phyloP scores from a whole-genome alignment of 1,284 basidiomycete genomes.

The Sphagnurus paluster region DNA sequence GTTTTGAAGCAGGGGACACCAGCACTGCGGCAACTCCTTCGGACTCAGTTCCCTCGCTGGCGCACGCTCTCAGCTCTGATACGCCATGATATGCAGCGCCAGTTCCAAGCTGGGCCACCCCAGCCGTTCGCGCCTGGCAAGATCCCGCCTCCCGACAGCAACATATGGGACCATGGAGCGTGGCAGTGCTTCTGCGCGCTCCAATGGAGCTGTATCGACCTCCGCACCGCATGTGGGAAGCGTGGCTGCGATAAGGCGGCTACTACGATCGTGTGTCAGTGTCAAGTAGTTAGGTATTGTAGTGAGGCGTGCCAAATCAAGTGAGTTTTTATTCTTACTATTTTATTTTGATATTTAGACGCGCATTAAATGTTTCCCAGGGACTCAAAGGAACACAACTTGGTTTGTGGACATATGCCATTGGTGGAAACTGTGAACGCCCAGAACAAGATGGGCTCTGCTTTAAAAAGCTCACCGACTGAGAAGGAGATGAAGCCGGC shows the following conservation, averaged over 20 bases:
- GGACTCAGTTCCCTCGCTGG: constrained; percentile 12
- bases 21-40: constrained; percentile 1
- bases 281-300: constrained; percentile 10
- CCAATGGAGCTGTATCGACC: constrained; percentile 6
- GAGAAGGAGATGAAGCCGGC: too few species aligned
- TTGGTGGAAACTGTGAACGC: too few species aligned
- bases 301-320: constrained; percentile 9
- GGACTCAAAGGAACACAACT: too few species aligned
- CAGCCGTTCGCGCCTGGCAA: background rate
- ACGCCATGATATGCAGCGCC: constrained; percentile 6
- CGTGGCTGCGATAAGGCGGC: constrained; percentile 8
- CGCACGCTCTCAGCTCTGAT: constrained; percentile 10
- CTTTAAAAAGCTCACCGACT: too few species aligned
- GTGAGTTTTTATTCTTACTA: too few species aligned
- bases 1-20: constrained; percentile 3
- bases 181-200: constrained; percentile 9
- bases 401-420: too few species aligned
- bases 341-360: too few species aligned
- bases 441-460: too few species aligned
- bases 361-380: too few species aligned
- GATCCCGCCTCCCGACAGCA: constrained; percentile 1
- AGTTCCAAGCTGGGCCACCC: background rate
- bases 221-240: constrained; percentile 6
- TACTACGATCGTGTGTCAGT: background rate
- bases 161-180: constrained; percentile 11